Evolutionary conservation across 2,329 filamentous ascomycete genomes (phyloP), one percentile per base, ranked within the genome.

Genomic region (Cladosporium sp.): DNA sequence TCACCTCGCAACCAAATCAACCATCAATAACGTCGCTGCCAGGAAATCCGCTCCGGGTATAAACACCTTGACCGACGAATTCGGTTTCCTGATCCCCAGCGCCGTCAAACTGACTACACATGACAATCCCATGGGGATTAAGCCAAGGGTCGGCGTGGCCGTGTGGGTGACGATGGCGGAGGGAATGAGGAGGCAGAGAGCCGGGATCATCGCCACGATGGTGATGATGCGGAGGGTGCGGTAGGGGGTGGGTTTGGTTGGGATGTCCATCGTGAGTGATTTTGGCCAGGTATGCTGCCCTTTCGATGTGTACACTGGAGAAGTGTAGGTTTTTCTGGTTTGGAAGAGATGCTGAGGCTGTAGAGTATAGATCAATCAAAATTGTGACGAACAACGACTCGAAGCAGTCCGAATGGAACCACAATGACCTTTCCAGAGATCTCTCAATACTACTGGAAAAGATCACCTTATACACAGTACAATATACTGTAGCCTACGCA

Each of bases 41-140:
- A 44, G 9, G n/a, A 45, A 35, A 44, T 54, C 51, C 3, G 51
- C 51, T 13, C 37, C 28, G 6, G 36, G 34, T 6, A 24, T 35
- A 3, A 32, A 20, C 25, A 32, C 20, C 19, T 35, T 48, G 28
- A 48, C 24, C 9, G 28, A 50, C 6, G 47, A 35, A 25, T 45
- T 25, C 3, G 24, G 22, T 17, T 37, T 53, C 28, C 42, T 56
- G 48, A 54, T 57, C 13, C 17, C 22, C 22, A 63, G 32, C n/a
- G 60, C 53, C 4, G 61, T 32, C 9, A 62, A 7, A 9, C 53
- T 55, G 13, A 50, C 35, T n/a, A 57, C 7, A 28, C 44, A 48
- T 13, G 59, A 62, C 40, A 63, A 36, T 12, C 55, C 50, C 60
- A 65, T 61, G n/a, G 64, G 62, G n/a, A 64, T 50, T 20, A 63